phyloP scores from a whole-genome alignment of 257 asterid species.

The Solanum lycopersicoides region DNA sequence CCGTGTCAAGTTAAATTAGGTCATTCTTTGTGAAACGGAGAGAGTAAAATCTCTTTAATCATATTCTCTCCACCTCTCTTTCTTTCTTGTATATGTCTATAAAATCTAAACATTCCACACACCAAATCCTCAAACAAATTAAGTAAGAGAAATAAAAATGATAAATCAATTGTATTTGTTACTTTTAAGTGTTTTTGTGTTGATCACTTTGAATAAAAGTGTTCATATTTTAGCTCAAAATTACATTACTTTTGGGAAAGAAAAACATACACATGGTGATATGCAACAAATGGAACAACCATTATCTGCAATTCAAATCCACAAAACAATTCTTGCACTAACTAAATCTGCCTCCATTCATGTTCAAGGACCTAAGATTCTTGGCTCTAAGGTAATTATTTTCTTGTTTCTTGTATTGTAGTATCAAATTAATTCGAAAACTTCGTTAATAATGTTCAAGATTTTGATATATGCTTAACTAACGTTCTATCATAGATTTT shows the following conservation, averaged over 20 bases:
- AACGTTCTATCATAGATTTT: too few species aligned
- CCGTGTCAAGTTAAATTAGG: too few species aligned
- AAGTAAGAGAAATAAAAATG: neutral
- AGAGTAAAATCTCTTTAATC: too few species aligned
- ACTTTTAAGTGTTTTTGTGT: neutral
- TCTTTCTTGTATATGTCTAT: neutral
- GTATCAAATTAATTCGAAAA: neutral
- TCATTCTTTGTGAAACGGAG: too few species aligned
- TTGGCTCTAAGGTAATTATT: slow-evolving; percentile 15
- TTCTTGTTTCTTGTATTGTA: neutral
- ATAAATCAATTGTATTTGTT: neutral
- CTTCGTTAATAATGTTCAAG: neutral
- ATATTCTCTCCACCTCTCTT: too few species aligned
- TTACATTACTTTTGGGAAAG: neutral
- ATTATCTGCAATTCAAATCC: slow-evolving; percentile 27
- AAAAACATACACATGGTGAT: neutral
- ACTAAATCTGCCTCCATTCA: slow-evolving; percentile 13
- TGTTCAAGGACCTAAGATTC: slow-evolving; percentile 13
- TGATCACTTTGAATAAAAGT: neutral
- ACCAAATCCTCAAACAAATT: neutral
- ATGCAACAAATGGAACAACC: slow-evolving; percentile 32
- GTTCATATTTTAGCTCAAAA: neutral
- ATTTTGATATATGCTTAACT: too few species aligned
- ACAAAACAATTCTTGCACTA: slow-evolving; percentile 21
- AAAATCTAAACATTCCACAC: neutral